Percentiles rank a stretch among this genome's conserved stretches.
Conservation (phyloP, 768 basidiomycete genomes). For the Serendipita sp. region DNA sequence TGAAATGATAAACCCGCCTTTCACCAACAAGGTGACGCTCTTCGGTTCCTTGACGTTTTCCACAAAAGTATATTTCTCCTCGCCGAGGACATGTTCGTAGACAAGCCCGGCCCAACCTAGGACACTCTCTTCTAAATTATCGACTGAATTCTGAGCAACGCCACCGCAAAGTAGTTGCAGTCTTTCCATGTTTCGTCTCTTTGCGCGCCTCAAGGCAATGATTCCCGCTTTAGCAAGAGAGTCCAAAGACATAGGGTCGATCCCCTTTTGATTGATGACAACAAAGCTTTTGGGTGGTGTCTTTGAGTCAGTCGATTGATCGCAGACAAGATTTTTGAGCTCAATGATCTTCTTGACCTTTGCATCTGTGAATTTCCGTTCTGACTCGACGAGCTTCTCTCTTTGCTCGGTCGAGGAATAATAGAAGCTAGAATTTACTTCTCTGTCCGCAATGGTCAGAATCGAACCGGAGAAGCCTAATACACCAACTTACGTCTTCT, state of each 20-base stretch:
- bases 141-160: constrained; percentile 91
- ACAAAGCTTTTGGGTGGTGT: constrained; percentile 79
- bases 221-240: constrained; percentile 95
- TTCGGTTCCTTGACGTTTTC: constrained; percentile 94
- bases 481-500: constrained; percentile 72
- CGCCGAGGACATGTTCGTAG: constrained; percentile 96
- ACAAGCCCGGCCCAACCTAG: constrained; percentile 97
- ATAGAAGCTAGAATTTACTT: constrained; percentile 99
- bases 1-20: constrained; percentile 28
- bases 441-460: constrained; percentile 31
- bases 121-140: constrained; percentile 78
- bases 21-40: constrained; percentile 89
- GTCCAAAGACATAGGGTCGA: constrained; percentile 92
- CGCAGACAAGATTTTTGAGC: constrained; percentile 90
- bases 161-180: constrained; percentile 91
- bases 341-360: constrained; percentile 94
- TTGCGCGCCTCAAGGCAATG: constrained; percentile 82
- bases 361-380: constrained; percentile 81
- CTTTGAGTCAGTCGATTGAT: constrained; percentile 69
- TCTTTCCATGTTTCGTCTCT: constrained; percentile 98
- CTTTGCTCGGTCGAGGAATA: constrained; percentile 97
- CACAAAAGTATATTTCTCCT: constrained; percentile 96
- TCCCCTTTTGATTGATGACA: constrained; percentile 96
- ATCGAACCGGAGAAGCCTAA: not conserved
- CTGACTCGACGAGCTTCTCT: constrained; percentile 96